A percentile compares a stretch with the other conserved stretches of the same genome.
These are phyloP conservation scores for Arabidopsis lyrata DNA, from an alignment of 441 rosid species.

Conservation along the genomic window DNA sequence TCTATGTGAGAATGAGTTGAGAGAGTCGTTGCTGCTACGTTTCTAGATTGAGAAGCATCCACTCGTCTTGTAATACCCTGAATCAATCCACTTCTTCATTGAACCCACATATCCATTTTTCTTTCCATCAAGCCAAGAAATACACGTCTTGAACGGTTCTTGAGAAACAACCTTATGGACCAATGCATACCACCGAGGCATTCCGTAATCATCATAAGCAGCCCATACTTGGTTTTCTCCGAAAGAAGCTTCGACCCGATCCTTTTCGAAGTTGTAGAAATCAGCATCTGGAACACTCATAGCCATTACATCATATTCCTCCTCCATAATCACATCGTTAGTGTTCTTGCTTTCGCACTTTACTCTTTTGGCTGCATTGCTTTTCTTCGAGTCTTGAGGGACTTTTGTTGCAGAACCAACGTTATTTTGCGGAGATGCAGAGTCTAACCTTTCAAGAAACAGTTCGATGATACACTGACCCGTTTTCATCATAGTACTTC, in stretches of 20 bases:
- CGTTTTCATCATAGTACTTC: no score
- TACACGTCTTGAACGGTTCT: constrained; percentile 54
- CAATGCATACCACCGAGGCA: neutral
- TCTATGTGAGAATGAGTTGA: constrained; percentile 57
- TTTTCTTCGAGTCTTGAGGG: neutral
- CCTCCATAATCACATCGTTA: neutral
- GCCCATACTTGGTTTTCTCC: neutral
- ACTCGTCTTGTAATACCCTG: constrained; percentile 54
- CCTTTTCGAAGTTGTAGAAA: neutral
- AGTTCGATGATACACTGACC: neutral
- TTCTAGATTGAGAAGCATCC: constrained; percentile 51
- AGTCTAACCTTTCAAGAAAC: neutral
- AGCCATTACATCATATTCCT: neutral
- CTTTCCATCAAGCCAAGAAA: constrained; percentile 13
- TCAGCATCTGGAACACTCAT: neutral
- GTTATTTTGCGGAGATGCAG: neutral
- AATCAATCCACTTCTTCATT: constrained; percentile 49
- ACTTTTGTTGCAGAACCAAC: neutral
- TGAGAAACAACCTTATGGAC: neutral
- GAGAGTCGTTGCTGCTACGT: constrained; percentile 30
- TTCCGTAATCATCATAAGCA: neutral
- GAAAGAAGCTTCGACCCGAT: neutral
- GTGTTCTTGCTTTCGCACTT: neutral
- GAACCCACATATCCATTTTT: constrained; percentile 50
- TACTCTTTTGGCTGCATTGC: neutral